phyloP scores from a whole-genome alignment of 2,329 filamentous ascomycete species.

The Hansfordia pulvinata region DNA sequence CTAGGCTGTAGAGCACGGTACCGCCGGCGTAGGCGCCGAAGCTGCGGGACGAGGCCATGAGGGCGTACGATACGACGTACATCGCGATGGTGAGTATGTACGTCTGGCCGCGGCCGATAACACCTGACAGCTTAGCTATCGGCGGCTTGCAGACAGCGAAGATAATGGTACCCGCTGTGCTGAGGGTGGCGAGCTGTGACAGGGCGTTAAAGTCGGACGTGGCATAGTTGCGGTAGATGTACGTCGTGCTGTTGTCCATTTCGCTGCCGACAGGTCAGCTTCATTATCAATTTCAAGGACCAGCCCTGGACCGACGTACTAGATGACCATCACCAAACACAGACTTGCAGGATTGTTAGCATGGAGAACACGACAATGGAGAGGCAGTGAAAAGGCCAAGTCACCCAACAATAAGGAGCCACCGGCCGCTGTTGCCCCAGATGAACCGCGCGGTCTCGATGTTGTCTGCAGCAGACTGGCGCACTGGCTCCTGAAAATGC shows the following conservation, averaged over 20 bases:
- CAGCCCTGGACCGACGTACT: conserved; percentile 5
- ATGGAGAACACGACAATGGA: background rate
- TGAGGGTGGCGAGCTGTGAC: conserved; percentile 14
- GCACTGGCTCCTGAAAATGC: no score
- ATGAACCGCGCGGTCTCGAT: no score
- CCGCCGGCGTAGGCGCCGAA: conserved; percentile 38
- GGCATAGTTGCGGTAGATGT: conserved; percentile 17
- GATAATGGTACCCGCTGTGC: conserved; percentile 20
- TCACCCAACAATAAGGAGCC: conserved; percentile 9
- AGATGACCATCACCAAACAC: conserved; percentile 11
- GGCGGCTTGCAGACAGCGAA: conserved; percentile 44
- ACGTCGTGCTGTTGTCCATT: conserved; percentile 10
- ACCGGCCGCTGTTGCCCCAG: conserved; percentile 8
- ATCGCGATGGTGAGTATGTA: conserved; percentile 39
- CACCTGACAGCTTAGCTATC: conserved; percentile 46
- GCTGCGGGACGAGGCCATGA: conserved; percentile 38
- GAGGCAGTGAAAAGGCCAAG: no score
- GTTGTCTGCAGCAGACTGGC: no score
- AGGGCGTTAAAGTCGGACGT: conserved; percentile 17
- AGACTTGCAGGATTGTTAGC: conserved; percentile 2
- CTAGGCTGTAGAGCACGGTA: conserved; percentile 44
- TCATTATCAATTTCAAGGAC: background rate
- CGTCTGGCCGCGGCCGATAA: conserved; percentile 48
- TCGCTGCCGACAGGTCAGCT: conserved; percentile 4
- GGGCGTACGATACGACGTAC: conserved; percentile 41